Base-by-base conservation (phyloP, 495 filamentous ascomycete species). In the Xylaria bambusicola region DNA sequence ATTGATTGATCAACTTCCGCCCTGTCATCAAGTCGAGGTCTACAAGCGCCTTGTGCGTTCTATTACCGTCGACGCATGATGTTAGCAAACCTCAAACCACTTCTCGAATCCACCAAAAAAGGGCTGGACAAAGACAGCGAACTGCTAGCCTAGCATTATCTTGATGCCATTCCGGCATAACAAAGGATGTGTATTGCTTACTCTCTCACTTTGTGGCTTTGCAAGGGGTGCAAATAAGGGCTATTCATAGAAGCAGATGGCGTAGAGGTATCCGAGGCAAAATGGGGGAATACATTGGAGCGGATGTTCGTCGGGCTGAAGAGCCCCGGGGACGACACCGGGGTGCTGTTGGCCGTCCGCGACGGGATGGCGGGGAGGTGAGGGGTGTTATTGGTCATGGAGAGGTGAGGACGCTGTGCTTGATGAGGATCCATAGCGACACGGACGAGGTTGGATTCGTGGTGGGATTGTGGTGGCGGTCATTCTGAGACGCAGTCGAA, bases 1-100 rank as follows among this genome's bases (percentile, higher is more conserved):
- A 99, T 61, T 96, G 85, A 66, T 99, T 99, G 79, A 99, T 93
- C 40, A 89, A 79, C 73, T 99, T 99, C 57, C 93, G 88, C 47
- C 94, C 94, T 7, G 94, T 95, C 53, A 90, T 79, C 26, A 82
- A 80, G 69, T 98, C 91, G 45, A 90, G 83, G 66, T 98, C 95
- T 56, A 96, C 86, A 68, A 93, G 89, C 9, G 90, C 92, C 36
- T 89, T 88, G 69, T 96, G 89, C 13, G 93, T 97, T 72, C 85
- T 88, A 61, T 17, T 53, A 24, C 17, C 52, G 20, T 35, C 12
- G 24, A 10, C 20, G 40, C 12, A n/a, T 21, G 29, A 15, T n/a
- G 27, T 60, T 44, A 60, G 57, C 35, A 23, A n/a, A n/a, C 53
- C 24, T 27, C n/a, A 12, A 41, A 26, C 2, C 29, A 40, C n/a